Base-by-base conservation (phyloP, 2,329 filamentous ascomycete genomes). In the Aureobasidium namibiae region DNA sequence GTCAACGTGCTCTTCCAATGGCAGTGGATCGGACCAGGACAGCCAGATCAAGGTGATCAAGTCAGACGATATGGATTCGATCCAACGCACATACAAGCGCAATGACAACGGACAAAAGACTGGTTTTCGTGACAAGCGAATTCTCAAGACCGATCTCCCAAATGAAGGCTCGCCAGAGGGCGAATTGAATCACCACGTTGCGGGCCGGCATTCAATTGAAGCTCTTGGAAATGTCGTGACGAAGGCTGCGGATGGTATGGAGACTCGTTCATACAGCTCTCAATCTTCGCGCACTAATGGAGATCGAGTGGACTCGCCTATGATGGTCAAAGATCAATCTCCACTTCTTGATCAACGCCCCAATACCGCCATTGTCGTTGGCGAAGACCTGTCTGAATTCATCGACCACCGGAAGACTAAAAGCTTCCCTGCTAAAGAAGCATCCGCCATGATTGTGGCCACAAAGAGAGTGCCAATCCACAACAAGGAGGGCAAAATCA, bases 31-130 rank as follows among this genome's bases (percentile, higher is more conserved):
- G 9, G 45, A 49, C 9, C 24, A 39, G 14, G 50, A 48, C 8
- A 45, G 36, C 23, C 29, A 50, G 18, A 57, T 56, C 29, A 50
- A 57, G 29, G 45, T 50, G 18, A 61, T 54, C 44, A 61, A 57
- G n/a, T 61, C 59, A n/a, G 52, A 61, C 18, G 52, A 61, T 10
- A 61, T 61, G 59, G 45, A 56, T 9, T 56, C 52, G 7, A 52
- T 54, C 50, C 41, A 56, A 24, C 41, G 59, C 21, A 60, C 50
- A 39, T 56, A 59, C 39, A 59, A 50, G n/a, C 45, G 57, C 10
- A 53, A 59, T 10, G 57, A 59, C 33, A 53, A 44, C 18, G 57
- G 57, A 10, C 11, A 59, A 8, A 59, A 59, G 39, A 46, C 45
- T 31, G 57, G 38, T 5, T 59, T 50, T 34, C 45, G 46, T 9